A percentile compares a stretch with the other conserved stretches of the same genome.
Conservation (phyloP, 192 early-diverging fungal species). For the Cladochytrium replicatum region DNA sequence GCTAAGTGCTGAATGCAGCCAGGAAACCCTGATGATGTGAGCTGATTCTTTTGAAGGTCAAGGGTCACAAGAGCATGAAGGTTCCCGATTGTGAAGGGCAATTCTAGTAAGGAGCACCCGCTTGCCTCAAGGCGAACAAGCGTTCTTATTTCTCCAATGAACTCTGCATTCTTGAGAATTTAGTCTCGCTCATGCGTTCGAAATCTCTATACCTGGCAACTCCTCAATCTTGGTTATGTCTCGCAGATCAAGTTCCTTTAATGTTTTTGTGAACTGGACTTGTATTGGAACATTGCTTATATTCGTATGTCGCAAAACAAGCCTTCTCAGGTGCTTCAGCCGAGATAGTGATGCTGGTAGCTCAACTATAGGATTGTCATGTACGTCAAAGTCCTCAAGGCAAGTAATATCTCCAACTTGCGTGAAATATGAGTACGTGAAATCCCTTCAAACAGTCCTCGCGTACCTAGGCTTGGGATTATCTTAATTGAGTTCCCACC, state of each 20-base stretch:
- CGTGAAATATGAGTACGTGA: neutral
- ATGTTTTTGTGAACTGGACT: constrained; percentile 24
- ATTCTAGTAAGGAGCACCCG: constrained; percentile 23
- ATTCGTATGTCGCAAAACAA: constrained; percentile 29
- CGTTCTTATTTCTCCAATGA: constrained; percentile 10
- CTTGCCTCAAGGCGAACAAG: constrained; percentile 23
- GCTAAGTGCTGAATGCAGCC: constrained; percentile 17
- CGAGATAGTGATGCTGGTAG: constrained; percentile 22
- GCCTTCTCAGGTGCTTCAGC: constrained; percentile 16
- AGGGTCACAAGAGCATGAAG: constrained; percentile 18
- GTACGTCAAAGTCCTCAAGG: constrained; percentile 33
- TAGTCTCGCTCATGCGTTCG: constrained; percentile 1
- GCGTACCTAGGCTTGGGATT: too few relatives aligned
- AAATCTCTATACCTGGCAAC: constrained; percentile 20
- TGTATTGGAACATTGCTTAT: constrained; percentile 21
- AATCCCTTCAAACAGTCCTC: neutral
- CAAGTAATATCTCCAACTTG: constrained; percentile 28
- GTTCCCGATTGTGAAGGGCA: constrained; percentile 31
- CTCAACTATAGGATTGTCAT: constrained; percentile 35
- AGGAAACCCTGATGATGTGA: constrained; percentile 29
- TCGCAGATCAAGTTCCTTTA: constrained; percentile 29
- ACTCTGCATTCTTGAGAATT: constrained; percentile 2
- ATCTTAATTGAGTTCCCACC: neutral
- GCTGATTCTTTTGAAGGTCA: constrained; percentile 34
- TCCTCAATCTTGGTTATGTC: constrained; percentile 38